These are phyloP conservation scores for Rhodotorula sp. DNA, from an alignment of 1,284 basidiomycete species.

Conservation along the genomic window DNA sequence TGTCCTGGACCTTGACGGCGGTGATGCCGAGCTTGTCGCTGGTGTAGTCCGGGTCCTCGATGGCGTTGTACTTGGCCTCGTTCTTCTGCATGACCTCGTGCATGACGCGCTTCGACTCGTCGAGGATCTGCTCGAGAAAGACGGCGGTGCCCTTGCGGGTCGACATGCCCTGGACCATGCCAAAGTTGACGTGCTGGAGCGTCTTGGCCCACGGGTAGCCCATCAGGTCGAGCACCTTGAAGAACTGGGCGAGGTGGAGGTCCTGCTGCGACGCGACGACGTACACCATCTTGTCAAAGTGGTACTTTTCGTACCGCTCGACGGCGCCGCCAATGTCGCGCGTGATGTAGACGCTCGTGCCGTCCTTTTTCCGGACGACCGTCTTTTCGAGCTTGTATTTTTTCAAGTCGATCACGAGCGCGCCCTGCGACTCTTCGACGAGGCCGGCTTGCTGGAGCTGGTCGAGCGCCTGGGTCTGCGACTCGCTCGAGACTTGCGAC, in stretches of 20 bases:
- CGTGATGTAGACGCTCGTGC: conserved; percentile 97
- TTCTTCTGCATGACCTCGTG: conserved; percentile 96
- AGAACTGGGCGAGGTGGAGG: conserved; percentile 82
- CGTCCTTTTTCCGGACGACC: conserved; percentile 88
- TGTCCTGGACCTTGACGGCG: conserved; percentile 97
- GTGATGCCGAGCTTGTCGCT: conserved; percentile 88
- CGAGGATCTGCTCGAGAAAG: conserved; percentile 90
- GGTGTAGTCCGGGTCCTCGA: conserved; percentile 82
- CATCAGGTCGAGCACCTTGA: conserved; percentile 92
- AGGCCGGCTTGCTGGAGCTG: conserved; percentile 59
- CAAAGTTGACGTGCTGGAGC: conserved; percentile 76
- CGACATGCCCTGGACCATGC: conserved; percentile 88
- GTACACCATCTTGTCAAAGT: conserved; percentile 93
- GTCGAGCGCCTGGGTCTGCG: conserved; percentile 68
- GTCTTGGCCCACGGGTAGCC: conserved; percentile 77
- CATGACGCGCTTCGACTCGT: conserved; percentile 87
- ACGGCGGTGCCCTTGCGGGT: conserved; percentile 95
- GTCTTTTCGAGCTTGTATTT: conserved; percentile 87
- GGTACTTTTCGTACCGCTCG: conserved; percentile 86
- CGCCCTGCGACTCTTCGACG: conserved; percentile 59
- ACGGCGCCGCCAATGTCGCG: conserved; percentile 93
- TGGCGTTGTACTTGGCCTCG: conserved; percentile 83
- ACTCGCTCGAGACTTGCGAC: conserved; percentile 76
- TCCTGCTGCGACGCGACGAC: conserved; percentile 71
- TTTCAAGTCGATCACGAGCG: conserved; percentile 77